Evolutionary conservation across 106 monocot species (phyloP).

Genomic region (Chionographis japonica): DNA sequence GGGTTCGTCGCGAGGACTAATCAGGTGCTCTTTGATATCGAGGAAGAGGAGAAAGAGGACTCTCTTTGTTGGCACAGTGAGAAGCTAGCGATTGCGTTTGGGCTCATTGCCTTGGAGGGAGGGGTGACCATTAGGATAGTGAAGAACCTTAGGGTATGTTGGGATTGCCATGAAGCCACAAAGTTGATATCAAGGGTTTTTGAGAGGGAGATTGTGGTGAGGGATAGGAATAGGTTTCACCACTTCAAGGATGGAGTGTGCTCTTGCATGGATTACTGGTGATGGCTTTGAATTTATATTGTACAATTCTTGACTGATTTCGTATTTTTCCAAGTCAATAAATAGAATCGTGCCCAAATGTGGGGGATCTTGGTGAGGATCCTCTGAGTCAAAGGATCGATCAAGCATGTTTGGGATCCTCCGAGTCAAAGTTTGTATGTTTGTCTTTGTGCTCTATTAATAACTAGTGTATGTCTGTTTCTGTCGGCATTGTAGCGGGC

Average conservation of each 20-base stretch:
- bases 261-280: slow-evolving; percentile 47
- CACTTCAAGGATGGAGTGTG: slow-evolving; percentile 33
- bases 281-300: background rate
- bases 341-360: too few species aligned
- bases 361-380: too few species aligned
- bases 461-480: too few species aligned
- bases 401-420: too few species aligned
- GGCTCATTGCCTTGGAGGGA: slow-evolving; percentile 24
- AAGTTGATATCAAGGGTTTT: slow-evolving; percentile 36
- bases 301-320: background rate
- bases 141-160: slow-evolving; percentile 42
- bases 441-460: too few species aligned
- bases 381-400: too few species aligned
- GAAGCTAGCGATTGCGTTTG: slow-evolving; percentile 47
- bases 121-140: slow-evolving; percentile 30
- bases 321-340: background rate
- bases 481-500: too few species aligned
- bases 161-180: slow-evolving; percentile 39
- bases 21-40: slow-evolving; percentile 43
- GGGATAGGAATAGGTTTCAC: slow-evolving; percentile 52
- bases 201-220: slow-evolving; percentile 36
- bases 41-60: slow-evolving; percentile 54
- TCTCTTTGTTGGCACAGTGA: slow-evolving; percentile 41
- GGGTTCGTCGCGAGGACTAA: slow-evolving; percentile 27
- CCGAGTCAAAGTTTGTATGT: too few species aligned